phyloP scores from a whole-genome alignment of 2,329 filamentous ascomycete species.

The Dendrostoma leiphaemia region DNA sequence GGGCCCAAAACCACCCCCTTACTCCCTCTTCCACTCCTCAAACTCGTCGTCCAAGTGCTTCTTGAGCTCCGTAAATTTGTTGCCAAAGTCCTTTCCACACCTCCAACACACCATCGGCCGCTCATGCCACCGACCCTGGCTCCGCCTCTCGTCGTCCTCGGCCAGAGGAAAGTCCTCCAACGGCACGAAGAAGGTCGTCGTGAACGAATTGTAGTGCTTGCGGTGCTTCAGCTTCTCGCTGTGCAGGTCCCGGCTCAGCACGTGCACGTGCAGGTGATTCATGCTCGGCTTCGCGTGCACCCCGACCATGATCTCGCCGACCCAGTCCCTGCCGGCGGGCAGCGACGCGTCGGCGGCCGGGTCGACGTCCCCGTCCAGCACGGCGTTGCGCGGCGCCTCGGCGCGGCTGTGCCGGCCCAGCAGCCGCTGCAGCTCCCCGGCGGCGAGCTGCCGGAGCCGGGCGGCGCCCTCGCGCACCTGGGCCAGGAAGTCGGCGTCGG shows the following conservation, averaged over 20 bases:
- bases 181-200: slow-evolving; percentile 77
- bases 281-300: slow-evolving; percentile 89
- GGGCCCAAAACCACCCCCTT: neutral
- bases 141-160: slow-evolving; percentile 60
- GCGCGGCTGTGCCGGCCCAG: slow-evolving; percentile 62
- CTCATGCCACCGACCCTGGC: slow-evolving; percentile 58
- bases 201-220: slow-evolving; percentile 93
- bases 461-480: slow-evolving; percentile 59
- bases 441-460: slow-evolving; percentile 64
- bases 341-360: slow-evolving; percentile 63
- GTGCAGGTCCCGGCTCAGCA: slow-evolving; percentile 77
- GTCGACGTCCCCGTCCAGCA: slow-evolving; percentile 59
- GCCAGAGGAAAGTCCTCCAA: slow-evolving; percentile 78
- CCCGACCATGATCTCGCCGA: slow-evolving; percentile 69
- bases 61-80: slow-evolving; percentile 72
- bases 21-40: slow-evolving; percentile 46
- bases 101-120: slow-evolving; percentile 79
- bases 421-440: slow-evolving; percentile 68
- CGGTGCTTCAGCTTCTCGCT: slow-evolving; percentile 70
- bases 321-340: slow-evolving; percentile 77
- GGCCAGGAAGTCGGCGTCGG: slow-evolving; percentile 66
- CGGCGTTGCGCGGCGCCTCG: slow-evolving; percentile 64
- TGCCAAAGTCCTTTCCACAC: slow-evolving; percentile 72
- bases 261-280: slow-evolving; percentile 88
- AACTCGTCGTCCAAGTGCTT: slow-evolving; percentile 64